Evolutionary conservation across 495 filamentous ascomycete genomes (phyloP).

Genomic region (Podospora australis): DNA sequence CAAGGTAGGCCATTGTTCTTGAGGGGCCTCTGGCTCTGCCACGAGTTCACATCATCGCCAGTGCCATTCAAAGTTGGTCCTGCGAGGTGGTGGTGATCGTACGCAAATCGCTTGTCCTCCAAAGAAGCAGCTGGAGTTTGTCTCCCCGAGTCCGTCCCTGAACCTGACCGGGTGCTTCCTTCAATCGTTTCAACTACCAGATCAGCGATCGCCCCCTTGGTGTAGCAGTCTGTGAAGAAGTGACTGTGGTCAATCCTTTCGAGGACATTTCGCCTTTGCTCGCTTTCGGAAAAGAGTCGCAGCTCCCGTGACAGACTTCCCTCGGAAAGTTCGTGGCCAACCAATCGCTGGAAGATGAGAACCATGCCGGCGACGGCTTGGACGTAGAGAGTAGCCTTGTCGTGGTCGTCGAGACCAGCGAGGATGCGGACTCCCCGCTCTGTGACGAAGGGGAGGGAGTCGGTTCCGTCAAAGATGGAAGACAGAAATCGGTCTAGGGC

Average conservation of each 20-base stretch:
- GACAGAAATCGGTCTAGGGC: too few relatives aligned
- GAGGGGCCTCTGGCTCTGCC: conserved; percentile 18
- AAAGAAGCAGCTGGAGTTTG: too few relatives aligned
- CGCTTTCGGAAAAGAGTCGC: conserved; percentile 27
- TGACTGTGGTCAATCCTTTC: conserved; percentile 15
- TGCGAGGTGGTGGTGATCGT: too few relatives aligned
- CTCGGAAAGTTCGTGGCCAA: background rate
- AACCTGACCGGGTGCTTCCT: too few relatives aligned
- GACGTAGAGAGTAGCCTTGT: conserved; percentile 17
- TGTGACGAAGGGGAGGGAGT: conserved; percentile 19
- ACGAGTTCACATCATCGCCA: too few relatives aligned
- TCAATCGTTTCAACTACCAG: conserved; percentile 18
- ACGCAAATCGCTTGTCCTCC: too few relatives aligned
- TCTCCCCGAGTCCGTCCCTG: too few relatives aligned
- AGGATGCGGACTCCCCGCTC: conserved; percentile 15
- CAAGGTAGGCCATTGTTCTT: conserved; percentile 30
- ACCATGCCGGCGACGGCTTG: conserved; percentile 27
- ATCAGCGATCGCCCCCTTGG: conserved; percentile 14
- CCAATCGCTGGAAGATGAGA: conserved; percentile 20
- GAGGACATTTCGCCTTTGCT: conserved; percentile 19
- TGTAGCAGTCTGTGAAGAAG: conserved; percentile 21
- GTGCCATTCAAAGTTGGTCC: too few relatives aligned
- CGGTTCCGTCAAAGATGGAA: conserved; percentile 23
- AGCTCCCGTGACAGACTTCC: conserved; percentile 18
- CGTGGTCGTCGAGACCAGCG: conserved; percentile 21